Percentiles rank a stretch among this genome's conserved stretches.
Conservation (phyloP, 495 filamentous ascomycete species). For the Neurospora sp. region DNA sequence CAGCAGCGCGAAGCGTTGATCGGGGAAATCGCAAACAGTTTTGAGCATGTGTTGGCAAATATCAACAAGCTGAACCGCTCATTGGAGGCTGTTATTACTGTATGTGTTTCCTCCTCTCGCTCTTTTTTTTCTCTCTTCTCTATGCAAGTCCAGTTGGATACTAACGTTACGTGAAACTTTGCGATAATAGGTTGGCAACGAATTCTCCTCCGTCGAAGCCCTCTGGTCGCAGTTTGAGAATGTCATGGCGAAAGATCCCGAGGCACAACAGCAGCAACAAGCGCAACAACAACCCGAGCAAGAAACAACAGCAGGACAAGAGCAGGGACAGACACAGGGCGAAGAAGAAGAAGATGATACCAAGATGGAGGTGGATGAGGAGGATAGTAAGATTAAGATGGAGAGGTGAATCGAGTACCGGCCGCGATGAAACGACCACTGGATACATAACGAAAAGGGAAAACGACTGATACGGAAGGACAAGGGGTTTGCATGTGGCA, state of each 20-base stretch:
- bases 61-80: conserved; percentile 92
- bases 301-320: conserved; percentile 22
- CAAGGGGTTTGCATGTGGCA: no score
- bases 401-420: background rate
- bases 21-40: conserved; percentile 72
- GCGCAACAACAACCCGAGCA: conserved; percentile 23
- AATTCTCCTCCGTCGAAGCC: conserved; percentile 92
- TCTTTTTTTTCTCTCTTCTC: background rate
- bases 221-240: conserved; percentile 96
- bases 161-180: background rate
- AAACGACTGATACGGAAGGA: no score
- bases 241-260: conserved; percentile 75
- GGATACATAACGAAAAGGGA: background rate
- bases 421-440: background rate
- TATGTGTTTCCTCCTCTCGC: conserved; percentile 28
- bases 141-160: background rate
- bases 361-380: background rate
- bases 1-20: conserved; percentile 72
- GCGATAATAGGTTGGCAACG: conserved; percentile 77
- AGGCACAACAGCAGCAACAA: conserved; percentile 32
- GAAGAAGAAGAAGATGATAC: background rate
- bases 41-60: conserved; percentile 91
- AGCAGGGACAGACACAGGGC: conserved; percentile 14
- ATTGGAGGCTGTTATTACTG: conserved; percentile 84
- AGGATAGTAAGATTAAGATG: background rate